A percentile compares a stretch with the other conserved stretches of the same genome.
These are phyloP conservation scores for Gaultheria prostrata DNA, from an alignment of 148 eudicot species.

Conservation along the genomic window DNA sequence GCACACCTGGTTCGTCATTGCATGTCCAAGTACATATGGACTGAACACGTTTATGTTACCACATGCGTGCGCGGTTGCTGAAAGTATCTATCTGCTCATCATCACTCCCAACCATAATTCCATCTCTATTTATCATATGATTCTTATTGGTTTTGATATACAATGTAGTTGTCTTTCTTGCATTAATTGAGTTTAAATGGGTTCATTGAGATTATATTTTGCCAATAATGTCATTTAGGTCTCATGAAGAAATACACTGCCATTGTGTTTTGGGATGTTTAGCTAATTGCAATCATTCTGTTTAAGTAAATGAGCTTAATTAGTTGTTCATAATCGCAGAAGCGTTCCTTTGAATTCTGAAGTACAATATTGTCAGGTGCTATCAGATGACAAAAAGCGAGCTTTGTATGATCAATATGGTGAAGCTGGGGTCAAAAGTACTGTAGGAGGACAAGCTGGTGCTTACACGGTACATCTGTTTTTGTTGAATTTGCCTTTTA, in stretches of 20 bases:
- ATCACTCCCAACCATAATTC: conserved; percentile 5
- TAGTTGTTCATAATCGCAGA: conserved; percentile 10
- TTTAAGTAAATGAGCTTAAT: neutral
- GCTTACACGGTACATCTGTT: conserved; percentile 70
- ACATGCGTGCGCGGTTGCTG: neutral
- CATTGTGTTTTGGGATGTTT: neutral
- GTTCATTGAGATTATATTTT: neutral
- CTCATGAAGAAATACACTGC: neutral
- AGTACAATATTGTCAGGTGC: conserved; percentile 71
- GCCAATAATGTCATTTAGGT: neutral
- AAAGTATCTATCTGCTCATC: neutral
- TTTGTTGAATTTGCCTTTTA: conserved; percentile 6
- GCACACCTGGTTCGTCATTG: neutral
- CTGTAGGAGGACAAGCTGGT: conserved; percentile 74
- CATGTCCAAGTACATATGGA: neutral
- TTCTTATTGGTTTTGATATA: neutral
- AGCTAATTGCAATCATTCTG: neutral
- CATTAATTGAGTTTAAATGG: neutral
- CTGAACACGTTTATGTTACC: neutral
- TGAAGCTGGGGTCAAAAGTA: conserved; percentile 92
- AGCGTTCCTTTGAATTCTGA: conserved; percentile 43
- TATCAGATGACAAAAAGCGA: conserved; percentile 98
- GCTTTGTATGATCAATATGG: conserved; percentile 96
- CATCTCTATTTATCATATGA: neutral
- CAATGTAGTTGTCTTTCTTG: neutral